These are phyloP conservation scores for Aspergillus campestris DNA, from an alignment of 495 filamentous ascomycete genomes.

Conservation along the genomic window DNA sequence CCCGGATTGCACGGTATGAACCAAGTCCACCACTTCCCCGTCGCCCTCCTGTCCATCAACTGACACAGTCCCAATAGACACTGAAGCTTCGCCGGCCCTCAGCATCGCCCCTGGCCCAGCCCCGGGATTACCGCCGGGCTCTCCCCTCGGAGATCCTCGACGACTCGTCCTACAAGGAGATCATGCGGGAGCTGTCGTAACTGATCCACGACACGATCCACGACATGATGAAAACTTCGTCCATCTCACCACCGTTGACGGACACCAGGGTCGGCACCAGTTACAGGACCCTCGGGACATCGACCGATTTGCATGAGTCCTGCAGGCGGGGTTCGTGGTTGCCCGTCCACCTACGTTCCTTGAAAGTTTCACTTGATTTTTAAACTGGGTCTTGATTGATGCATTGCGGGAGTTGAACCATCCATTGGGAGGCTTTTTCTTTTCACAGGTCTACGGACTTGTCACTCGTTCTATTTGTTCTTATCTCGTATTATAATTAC, in stretches of 20 bases:
- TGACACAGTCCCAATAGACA: slow-evolving; percentile 9
- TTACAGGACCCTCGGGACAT: background rate
- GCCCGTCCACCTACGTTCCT: background rate
- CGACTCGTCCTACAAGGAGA: slow-evolving; percentile 19
- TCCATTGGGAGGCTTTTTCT: slow-evolving; percentile 6
- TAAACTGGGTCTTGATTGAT: slow-evolving; percentile 14
- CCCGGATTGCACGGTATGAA: slow-evolving; percentile 38
- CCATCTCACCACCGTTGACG: background rate
- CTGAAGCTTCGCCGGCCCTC: slow-evolving; percentile 38
- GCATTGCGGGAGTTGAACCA: slow-evolving; percentile 33
- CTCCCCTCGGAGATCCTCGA: slow-evolving; percentile 33
- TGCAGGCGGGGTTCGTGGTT: slow-evolving; percentile 16
- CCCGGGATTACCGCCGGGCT: slow-evolving; percentile 33
- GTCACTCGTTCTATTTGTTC: slow-evolving; percentile 7
- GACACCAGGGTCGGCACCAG: too few species aligned
- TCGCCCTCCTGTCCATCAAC: too few species aligned
- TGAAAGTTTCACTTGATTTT: slow-evolving; percentile 2
- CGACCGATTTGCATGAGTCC: slow-evolving; percentile 10
- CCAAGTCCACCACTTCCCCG: too few species aligned
- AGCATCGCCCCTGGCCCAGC: slow-evolving; percentile 38
- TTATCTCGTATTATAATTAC: too few species aligned
- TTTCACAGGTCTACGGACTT: slow-evolving; percentile 16
- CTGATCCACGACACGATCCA: background rate
- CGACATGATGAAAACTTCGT: background rate
- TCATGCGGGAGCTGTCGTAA: slow-evolving; percentile 15